A percentile compares a stretch with the other conserved stretches of the same genome.
These are phyloP conservation scores for Boechera stricta DNA, from an alignment of 345 rosid genomes.

Conservation along the genomic window DNA sequence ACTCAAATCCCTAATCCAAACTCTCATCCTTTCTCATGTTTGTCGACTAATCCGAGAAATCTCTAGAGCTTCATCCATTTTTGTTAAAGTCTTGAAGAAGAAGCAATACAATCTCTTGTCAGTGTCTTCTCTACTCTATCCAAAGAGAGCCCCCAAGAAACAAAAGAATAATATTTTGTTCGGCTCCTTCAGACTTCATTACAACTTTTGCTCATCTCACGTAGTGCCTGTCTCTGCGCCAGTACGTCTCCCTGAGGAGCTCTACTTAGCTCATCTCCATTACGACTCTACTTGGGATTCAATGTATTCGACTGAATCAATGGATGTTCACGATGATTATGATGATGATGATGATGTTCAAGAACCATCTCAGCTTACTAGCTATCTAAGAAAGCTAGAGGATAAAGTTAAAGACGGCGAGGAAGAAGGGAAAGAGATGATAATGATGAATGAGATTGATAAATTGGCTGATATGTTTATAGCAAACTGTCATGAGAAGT, in stretches of 20 bases:
- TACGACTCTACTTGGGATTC: slow-evolving; percentile 65
- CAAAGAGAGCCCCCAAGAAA: slow-evolving; percentile 50
- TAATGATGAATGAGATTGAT: slow-evolving; percentile 67
- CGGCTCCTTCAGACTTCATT: slow-evolving; percentile 89
- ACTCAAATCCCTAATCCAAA: slow-evolving; percentile 67
- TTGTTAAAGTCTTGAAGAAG: slow-evolving; percentile 55
- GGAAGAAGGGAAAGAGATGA: slow-evolving; percentile 32
- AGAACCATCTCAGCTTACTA: slow-evolving; percentile 57
- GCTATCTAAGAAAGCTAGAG: slow-evolving; percentile 73
- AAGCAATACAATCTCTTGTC: slow-evolving; percentile 49
- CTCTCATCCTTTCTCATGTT: slow-evolving; percentile 60
- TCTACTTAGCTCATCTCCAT: slow-evolving; percentile 52
- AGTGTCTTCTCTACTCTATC: slow-evolving; percentile 51
- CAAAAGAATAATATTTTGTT: slow-evolving; percentile 58
- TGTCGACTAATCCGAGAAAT: slow-evolving; percentile 61
- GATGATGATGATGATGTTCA: slow-evolving; percentile 27
- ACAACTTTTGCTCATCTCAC: slow-evolving; percentile 89
- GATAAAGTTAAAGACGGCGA: slow-evolving; percentile 44
- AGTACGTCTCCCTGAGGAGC: slow-evolving; percentile 49
- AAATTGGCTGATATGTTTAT: slow-evolving; percentile 82
- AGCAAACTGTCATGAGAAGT: slow-evolving; percentile 84
- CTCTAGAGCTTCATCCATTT: slow-evolving; percentile 59
- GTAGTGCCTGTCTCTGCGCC: slow-evolving; percentile 66
- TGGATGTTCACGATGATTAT: not conserved
- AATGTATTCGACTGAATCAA: slow-evolving; percentile 36